Evolutionary conservation across 768 basidiomycete species (phyloP).

Genomic region (Ramaria sp.): DNA sequence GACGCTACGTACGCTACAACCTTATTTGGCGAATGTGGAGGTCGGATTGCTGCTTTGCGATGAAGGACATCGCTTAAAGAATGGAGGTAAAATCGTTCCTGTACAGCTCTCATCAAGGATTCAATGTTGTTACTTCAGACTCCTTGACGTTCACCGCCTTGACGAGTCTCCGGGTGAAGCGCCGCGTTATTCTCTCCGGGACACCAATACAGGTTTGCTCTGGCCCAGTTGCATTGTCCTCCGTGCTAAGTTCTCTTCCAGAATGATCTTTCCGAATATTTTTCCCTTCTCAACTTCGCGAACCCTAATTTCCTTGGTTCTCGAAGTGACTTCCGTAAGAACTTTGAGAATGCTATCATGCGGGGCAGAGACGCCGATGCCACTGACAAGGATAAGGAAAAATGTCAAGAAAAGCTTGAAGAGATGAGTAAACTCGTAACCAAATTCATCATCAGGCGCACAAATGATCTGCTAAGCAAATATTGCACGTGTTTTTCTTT

Average conservation of each 20-base stretch:
- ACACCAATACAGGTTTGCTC: slow-evolving; percentile 74
- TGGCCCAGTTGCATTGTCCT: slow-evolving; percentile 5
- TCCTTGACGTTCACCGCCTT: slow-evolving; percentile 82
- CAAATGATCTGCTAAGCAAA: slow-evolving; percentile 90
- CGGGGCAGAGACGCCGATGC: slow-evolving; percentile 86
- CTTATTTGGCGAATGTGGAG: slow-evolving; percentile 62
- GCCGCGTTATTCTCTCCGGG: slow-evolving; percentile 88
- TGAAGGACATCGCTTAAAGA: slow-evolving; percentile 95
- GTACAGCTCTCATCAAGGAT: background rate
- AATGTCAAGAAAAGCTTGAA: slow-evolving; percentile 82
- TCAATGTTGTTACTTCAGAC: slow-evolving; percentile 33
- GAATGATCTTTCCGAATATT: slow-evolving; percentile 93
- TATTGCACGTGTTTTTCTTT: slow-evolving; percentile 67
- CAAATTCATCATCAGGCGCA: slow-evolving; percentile 90
- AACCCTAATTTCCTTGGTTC: slow-evolving; percentile 85
- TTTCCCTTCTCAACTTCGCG: slow-evolving; percentile 85
- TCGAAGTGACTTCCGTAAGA: slow-evolving; percentile 87
- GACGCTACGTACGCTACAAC: slow-evolving; percentile 73
- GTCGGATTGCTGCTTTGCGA: slow-evolving; percentile 94
- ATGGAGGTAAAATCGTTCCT: slow-evolving; percentile 54
- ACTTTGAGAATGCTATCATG: slow-evolving; percentile 87
- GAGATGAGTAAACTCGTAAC: slow-evolving; percentile 81
- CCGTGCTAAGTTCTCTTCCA: slow-evolving; percentile 20
- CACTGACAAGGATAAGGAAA: slow-evolving; percentile 62
- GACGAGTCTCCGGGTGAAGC: slow-evolving; percentile 71